Evolutionary conservation across 2,329 filamentous ascomycete species (phyloP).

Genomic region (Phoma herbarum): DNA sequence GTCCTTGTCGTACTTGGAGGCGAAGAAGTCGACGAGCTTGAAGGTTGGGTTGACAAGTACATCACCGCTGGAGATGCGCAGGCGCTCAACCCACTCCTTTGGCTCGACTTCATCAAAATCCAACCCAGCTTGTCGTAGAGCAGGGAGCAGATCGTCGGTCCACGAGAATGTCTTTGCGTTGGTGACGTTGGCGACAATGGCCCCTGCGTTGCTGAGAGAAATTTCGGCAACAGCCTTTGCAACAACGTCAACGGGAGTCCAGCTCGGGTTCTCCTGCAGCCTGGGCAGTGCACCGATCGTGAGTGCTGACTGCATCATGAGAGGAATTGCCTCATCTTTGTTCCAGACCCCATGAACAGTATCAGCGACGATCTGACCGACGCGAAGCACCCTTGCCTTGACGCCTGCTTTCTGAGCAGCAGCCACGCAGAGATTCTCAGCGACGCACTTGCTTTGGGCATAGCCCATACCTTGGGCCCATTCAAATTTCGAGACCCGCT

Average conservation of each 20-base stretch:
- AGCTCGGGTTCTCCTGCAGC: constrained; percentile 50
- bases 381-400: constrained; percentile 38
- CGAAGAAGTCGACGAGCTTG: constrained; percentile 64
- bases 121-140: constrained; percentile 55
- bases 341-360: constrained; percentile 60
- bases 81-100: constrained; percentile 36
- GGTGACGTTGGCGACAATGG: constrained; percentile 62
- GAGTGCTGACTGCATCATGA: constrained; percentile 59
- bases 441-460: constrained; percentile 59
- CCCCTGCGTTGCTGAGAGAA: constrained; percentile 28
- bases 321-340: constrained; percentile 59
- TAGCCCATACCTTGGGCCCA: constrained; percentile 63
- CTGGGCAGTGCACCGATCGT: constrained; percentile 58
- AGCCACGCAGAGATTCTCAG: constrained; percentile 54
- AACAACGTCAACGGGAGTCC: constrained; percentile 45
- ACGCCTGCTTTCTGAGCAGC: constrained; percentile 31
- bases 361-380: constrained; percentile 61
- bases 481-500: constrained; percentile 42
- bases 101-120: constrained; percentile 38
- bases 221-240: constrained; percentile 39
- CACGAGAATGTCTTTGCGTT: constrained; percentile 62
- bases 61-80: constrained; percentile 59
- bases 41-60: constrained; percentile 60
- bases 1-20: constrained; percentile 59
- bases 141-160: constrained; percentile 63